These are phyloP conservation scores for Ascobolus immersus DNA, from an alignment of 495 filamentous ascomycete species.

Conservation along the genomic window DNA sequence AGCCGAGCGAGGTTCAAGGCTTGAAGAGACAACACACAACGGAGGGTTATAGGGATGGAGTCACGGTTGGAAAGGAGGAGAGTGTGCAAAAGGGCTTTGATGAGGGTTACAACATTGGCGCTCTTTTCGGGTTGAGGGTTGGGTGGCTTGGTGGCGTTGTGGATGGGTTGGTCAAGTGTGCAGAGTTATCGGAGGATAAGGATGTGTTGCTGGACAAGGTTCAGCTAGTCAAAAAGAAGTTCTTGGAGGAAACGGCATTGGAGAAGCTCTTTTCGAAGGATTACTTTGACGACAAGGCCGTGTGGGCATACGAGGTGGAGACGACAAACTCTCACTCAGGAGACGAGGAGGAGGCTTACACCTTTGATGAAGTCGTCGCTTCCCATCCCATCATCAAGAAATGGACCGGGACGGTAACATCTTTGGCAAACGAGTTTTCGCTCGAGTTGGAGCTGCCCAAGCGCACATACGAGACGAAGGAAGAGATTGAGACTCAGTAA, in stretches of 20 bases:
- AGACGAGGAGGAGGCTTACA: conserved; percentile 15
- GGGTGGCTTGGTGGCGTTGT: conserved; percentile 17
- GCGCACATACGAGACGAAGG: no score
- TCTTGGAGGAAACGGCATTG: conserved; percentile 33
- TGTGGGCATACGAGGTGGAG: conserved; percentile 37
- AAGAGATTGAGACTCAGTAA: no score
- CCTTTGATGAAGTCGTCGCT: conserved; percentile 28
- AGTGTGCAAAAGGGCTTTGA: conserved; percentile 70
- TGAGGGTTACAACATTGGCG: conserved; percentile 59
- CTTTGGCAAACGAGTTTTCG: no score
- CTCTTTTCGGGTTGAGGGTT: conserved; percentile 34
- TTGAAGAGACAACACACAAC: no score
- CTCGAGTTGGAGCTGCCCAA: no score
- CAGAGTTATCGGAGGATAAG: conserved; percentile 13
- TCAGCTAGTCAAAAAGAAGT: conserved; percentile 16
- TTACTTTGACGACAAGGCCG: conserved; percentile 34
- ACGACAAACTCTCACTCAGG: no score
- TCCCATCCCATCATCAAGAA: conserved; percentile 33
- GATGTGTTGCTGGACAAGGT: conserved; percentile 15
- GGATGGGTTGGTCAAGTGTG: conserved; percentile 13
- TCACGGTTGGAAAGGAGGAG: conserved; percentile 39
- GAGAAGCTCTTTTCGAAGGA: conserved; percentile 34
- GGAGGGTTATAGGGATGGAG: conserved; percentile 75
- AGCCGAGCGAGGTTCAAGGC: conserved; percentile 39
- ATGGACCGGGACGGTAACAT: conserved; percentile 26